A percentile compares a stretch with the other conserved stretches of the same genome.
phyloP scores from a whole-genome alignment of 371 early-diverging fungal genomes.

The Mucor piriformis region DNA sequence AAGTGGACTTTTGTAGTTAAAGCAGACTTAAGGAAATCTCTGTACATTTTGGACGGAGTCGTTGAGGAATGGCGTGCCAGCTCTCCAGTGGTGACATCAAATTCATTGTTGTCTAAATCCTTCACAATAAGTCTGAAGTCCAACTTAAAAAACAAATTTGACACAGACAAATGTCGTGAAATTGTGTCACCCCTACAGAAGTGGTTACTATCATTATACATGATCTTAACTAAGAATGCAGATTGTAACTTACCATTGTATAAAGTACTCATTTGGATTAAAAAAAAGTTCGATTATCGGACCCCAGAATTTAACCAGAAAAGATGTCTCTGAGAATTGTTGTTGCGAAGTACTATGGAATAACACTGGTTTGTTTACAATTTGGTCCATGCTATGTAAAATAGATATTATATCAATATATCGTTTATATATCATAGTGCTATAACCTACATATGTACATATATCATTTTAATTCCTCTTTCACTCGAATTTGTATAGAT shows the following conservation, averaged over 20 bases:
- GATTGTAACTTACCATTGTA: constrained; percentile 13
- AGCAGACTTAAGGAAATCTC: not conserved
- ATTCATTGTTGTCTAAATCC: not conserved
- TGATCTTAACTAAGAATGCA: not conserved
- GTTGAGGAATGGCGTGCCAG: constrained; percentile 12
- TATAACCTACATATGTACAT: constrained; percentile 25
- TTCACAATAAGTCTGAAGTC: not conserved
- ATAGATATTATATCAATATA: not conserved
- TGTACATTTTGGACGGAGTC: constrained; percentile 8
- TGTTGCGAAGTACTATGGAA: constrained; percentile 13
- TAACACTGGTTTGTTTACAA: constrained; percentile 14
- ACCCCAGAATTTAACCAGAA: constrained; percentile 24
- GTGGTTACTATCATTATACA: constrained; percentile 6
- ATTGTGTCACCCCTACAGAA: not conserved
- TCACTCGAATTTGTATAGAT: constrained; percentile 8
- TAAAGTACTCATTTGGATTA: constrained; percentile 19
- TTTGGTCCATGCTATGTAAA: constrained; percentile 14
- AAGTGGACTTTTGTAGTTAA: not conserved
- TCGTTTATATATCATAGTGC: constrained; percentile 11
- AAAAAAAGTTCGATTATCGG: constrained; percentile 8
- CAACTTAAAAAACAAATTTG: not conserved
- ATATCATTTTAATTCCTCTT: constrained; percentile 14
- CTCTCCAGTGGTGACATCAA: not conserved
- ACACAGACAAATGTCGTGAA: not conserved
- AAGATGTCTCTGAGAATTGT: constrained; percentile 15